Base-by-base conservation (phyloP, 2,329 filamentous ascomycete species). In the Exophiala calicioides region DNA sequence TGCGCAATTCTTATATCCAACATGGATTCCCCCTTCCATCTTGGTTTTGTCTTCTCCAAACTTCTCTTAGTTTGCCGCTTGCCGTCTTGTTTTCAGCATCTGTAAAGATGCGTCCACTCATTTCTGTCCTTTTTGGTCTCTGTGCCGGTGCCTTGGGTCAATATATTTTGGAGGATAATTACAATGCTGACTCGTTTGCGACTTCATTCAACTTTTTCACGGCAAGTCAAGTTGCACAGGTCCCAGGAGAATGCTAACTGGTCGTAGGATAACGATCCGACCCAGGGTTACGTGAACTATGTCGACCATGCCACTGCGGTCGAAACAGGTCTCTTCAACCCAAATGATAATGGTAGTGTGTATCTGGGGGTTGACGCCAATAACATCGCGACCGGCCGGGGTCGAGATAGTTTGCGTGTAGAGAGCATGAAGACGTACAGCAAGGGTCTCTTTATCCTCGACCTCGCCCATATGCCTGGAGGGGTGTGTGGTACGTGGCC, bases 361-460 rank as follows among this genome's bases (percentile, higher is more conserved):
- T 86, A 83, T 64, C 77, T 90, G 40, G 85, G 85, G 34, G 82
- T 85, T 27, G 86, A 90, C 65, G 68, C 76, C 61, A 75, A 65
- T 44, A 84, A 81, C 19, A 54, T 65, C 30, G 76, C 78, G 47
- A 76, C 78, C 0, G 58, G 68, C 21, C 70, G 68, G 2, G 87
- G 87, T 23, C 85, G 88, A 32, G 70, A 74, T 34, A 89, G 85
- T 16, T 80, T 89, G 20, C 82, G 88, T n/a, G 68, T 94, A n/a
- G 78, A 80, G 36, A 86, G 82, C 65, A 82, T 79, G 41, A 72
- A 78, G 38, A 64, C 71, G 3, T 90, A 81, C 63, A 78, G 74
- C 19, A 74, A 82, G 56, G 85, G 84, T 1, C 75, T 89, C 7
- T 80, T 88, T 57, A 82, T 90, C 38, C 73, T 84, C 15, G 85